These are phyloP conservation scores for Endothia cerciana DNA, from an alignment of 2,329 filamentous ascomycete genomes.

Conservation along the genomic window DNA sequence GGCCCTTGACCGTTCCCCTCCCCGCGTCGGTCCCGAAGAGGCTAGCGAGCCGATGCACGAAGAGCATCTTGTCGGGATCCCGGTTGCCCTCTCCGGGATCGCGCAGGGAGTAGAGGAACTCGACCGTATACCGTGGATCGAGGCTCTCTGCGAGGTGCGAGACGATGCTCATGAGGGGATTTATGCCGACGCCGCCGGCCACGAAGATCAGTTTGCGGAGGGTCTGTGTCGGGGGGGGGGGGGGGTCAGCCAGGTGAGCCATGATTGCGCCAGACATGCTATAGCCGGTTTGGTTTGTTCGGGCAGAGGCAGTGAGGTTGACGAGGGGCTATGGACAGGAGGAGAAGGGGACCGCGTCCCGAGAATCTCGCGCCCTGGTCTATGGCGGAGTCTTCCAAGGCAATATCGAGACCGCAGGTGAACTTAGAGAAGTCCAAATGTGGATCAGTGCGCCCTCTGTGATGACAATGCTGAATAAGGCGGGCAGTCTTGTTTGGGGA, in stretches of 20 bases:
- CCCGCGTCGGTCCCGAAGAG: constrained; percentile 43
- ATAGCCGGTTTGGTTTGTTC: no score
- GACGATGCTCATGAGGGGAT: constrained; percentile 78
- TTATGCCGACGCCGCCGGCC: constrained; percentile 82
- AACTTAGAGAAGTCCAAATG: no score
- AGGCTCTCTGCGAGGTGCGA: constrained; percentile 55
- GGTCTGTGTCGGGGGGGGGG: background rate
- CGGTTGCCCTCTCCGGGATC: constrained; percentile 33
- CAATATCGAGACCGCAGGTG: no score
- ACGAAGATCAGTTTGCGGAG: constrained; percentile 68
- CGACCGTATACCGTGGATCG: constrained; percentile 46
- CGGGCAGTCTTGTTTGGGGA: no score
- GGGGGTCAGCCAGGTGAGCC: no score
- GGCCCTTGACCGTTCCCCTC: constrained; percentile 41
- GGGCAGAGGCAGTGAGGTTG: no score
- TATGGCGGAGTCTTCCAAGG: no score
- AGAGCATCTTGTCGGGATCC: constrained; percentile 48
- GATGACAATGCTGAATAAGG: no score
- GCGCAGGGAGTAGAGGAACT: constrained; percentile 66
- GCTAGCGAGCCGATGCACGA: constrained; percentile 51
- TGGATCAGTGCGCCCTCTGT: no score
- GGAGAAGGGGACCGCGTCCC: no score
- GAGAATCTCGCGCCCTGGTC: no score
- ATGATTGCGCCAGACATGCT: background rate
- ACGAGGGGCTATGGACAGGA: background rate